Base-by-base conservation (phyloP, 805 yeast genomes). In the Spathaspora arborariae region DNA sequence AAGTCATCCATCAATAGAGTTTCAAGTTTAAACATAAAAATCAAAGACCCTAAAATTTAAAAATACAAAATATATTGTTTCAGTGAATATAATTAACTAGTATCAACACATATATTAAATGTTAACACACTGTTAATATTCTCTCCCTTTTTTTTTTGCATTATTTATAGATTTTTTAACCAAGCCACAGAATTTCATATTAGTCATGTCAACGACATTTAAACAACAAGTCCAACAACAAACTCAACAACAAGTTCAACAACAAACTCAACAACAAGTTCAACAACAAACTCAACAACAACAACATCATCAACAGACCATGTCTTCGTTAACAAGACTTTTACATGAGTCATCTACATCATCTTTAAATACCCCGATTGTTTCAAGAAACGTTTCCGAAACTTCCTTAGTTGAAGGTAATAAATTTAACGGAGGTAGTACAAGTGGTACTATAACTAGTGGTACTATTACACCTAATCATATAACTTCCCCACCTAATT, bases 241-340 rank as follows among this genome's bases (percentile, higher is more conserved):
- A n/a, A n/a, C n/a, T n/a, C n/a, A n/a, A n/a, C n/a, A n/a, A n/a
- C n/a, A n/a, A n/a, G n/a, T n/a, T n/a, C n/a, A n/a, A n/a, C n/a
- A n/a, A n/a, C n/a, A n/a, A n/a, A n/a, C n/a, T n/a, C n/a, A n/a
- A n/a, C n/a, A n/a, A n/a, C n/a, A 33, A 41, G 20, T 9, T 24
- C 43, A 40, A 30, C 19, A 15, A 3, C 39, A 41, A 19, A 13
- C 35, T 30, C 44, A 41, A 24, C 44, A 33, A n/a, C 44, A 35
- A 15, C 45, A 42, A 20, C 45, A 42, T 15, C 41, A 22, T 11
- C 46, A 43, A 21, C 50, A 47, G 37, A 40, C 50, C 2, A 47
- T 47, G 15, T 47, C 50, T 3, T 47, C 50, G 9, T 47, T 47
- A 20, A 47, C 50, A 15, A 39, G 45, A 30, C 41, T 47, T 11